These are phyloP conservation scores for Globisporangium cystogenes DNA, from an alignment of 352 stramenopile species.

Conservation along the genomic window DNA sequence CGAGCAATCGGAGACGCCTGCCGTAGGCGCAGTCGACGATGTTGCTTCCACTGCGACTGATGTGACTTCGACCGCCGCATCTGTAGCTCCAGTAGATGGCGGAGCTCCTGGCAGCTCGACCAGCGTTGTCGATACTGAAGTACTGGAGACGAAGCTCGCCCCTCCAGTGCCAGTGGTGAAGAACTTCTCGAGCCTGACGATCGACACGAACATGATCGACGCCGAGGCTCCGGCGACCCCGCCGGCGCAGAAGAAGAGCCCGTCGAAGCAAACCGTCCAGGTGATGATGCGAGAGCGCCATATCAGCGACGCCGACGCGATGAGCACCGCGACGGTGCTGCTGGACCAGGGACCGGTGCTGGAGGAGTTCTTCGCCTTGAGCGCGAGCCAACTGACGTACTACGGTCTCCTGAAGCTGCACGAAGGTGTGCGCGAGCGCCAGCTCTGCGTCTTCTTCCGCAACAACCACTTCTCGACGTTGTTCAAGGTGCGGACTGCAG, in stretches of 20 bases:
- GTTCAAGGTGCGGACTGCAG: constrained; percentile 72
- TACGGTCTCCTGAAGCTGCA: constrained; percentile 92
- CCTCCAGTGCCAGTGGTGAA: constrained; percentile 4
- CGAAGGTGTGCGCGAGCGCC: constrained; percentile 84
- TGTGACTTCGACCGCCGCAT: not conserved
- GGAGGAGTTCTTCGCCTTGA: constrained; percentile 88
- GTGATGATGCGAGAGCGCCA: constrained; percentile 75
- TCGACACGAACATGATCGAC: constrained; percentile 27
- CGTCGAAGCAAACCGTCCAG: constrained; percentile 60
- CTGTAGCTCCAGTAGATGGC: constrained; percentile 8
- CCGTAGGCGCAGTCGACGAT: not conserved
- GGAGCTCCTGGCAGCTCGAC: not conserved
- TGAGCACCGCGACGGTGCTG: constrained; percentile 47
- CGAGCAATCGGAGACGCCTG: constrained; percentile 8
- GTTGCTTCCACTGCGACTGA: constrained; percentile 1
- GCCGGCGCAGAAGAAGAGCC: constrained; percentile 44
- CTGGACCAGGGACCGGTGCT: constrained; percentile 78
- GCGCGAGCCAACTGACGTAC: constrained; percentile 93
- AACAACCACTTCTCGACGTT: constrained; percentile 99
- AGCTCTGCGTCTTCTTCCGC: constrained; percentile 96
- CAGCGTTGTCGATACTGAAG: not conserved
- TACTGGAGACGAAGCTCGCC: constrained; percentile 10
- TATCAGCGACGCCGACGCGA: constrained; percentile 60
- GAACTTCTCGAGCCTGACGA: constrained; percentile 30
- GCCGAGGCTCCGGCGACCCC: constrained; percentile 5